These are phyloP conservation scores for Aspergillus amoenus DNA, from an alignment of 2,329 filamentous ascomycete species.

Conservation along the genomic window DNA sequence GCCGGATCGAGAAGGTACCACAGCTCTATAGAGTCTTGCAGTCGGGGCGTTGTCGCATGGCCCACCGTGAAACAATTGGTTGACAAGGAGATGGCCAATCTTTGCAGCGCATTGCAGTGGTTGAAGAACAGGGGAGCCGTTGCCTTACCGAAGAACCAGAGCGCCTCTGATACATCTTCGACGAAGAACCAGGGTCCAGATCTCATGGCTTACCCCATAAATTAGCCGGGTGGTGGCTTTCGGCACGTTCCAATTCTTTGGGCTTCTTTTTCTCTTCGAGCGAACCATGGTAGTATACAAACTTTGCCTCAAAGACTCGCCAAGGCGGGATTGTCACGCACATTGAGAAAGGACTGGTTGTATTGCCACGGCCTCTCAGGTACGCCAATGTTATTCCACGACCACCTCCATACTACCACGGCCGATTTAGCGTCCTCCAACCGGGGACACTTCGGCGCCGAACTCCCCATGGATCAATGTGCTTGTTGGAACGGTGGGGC, in stretches of 20 bases:
- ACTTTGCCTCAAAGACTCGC: constrained; percentile 3
- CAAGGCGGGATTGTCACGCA: constrained; percentile 1
- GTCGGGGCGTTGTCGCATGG: background rate
- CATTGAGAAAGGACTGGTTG: too few relatives aligned
- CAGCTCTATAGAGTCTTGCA: background rate
- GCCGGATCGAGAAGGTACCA: background rate
- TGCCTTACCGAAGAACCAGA: background rate
- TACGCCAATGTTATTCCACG: constrained; percentile 1
- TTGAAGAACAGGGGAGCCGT: background rate
- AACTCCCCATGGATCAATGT: background rate
- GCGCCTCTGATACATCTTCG: background rate
- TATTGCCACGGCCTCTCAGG: constrained; percentile 1
- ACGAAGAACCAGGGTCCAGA: background rate
- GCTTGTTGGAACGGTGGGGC: background rate
- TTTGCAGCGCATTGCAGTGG: background rate
- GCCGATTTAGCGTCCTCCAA: background rate
- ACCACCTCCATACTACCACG: background rate
- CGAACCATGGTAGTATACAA: constrained; percentile 2
- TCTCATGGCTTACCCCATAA: background rate
- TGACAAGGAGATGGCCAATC: background rate
- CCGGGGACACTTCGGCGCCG: background rate
- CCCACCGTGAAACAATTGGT: background rate
- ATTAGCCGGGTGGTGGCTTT: background rate
- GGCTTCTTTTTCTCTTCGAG: background rate
- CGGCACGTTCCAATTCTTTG: background rate